Percentiles rank a stretch among this genome's conserved stretches.
These are phyloP conservation scores for Neurospora sp. DNA, from an alignment of 495 filamentous ascomycete species.

Conservation along the genomic window DNA sequence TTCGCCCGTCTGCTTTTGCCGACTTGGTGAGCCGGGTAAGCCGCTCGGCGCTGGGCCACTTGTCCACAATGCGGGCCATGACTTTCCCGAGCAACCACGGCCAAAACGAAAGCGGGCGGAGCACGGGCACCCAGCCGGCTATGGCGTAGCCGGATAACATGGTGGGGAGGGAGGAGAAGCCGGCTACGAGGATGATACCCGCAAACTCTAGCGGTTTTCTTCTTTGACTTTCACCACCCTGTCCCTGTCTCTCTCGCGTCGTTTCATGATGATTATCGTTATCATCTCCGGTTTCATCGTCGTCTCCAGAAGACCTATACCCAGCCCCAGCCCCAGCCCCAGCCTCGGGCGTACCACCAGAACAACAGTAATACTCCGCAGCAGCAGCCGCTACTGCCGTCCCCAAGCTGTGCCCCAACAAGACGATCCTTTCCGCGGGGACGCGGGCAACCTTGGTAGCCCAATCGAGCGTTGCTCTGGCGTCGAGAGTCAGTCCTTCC, in stretches of 20 bases:
- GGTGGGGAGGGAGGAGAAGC: constrained; percentile 63
- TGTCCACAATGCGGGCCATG: constrained; percentile 36
- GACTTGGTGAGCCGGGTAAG: constrained; percentile 32
- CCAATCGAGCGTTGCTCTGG: constrained; percentile 59
- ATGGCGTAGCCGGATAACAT: constrained; percentile 57
- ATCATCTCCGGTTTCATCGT: not conserved
- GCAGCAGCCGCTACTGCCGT: constrained; percentile 71
- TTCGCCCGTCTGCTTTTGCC: constrained; percentile 29
- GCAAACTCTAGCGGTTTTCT: constrained; percentile 41
- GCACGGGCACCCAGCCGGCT: constrained; percentile 64
- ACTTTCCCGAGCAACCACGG: constrained; percentile 33
- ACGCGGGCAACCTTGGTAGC: constrained; percentile 54
- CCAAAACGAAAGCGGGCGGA: constrained; percentile 54
- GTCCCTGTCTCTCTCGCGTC: too few species aligned
- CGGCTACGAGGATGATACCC: constrained; percentile 66
- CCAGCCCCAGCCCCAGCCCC: not conserved
- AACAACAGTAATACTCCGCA: constrained; percentile 47
- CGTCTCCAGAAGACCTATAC: not conserved
- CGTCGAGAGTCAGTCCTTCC: constrained; percentile 71
- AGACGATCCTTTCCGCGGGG: constrained; percentile 58
- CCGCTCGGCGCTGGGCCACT: constrained; percentile 41
- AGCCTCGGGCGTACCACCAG: fast-evolving
- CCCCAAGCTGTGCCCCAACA: constrained; percentile 84
- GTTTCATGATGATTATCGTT: not conserved
- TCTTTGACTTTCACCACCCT: too few species aligned